Percentiles rank a stretch among this genome's conserved stretches.
phyloP scores from a whole-genome alignment of 371 early-diverging fungal genomes.

The Lichtheimia ornata region DNA sequence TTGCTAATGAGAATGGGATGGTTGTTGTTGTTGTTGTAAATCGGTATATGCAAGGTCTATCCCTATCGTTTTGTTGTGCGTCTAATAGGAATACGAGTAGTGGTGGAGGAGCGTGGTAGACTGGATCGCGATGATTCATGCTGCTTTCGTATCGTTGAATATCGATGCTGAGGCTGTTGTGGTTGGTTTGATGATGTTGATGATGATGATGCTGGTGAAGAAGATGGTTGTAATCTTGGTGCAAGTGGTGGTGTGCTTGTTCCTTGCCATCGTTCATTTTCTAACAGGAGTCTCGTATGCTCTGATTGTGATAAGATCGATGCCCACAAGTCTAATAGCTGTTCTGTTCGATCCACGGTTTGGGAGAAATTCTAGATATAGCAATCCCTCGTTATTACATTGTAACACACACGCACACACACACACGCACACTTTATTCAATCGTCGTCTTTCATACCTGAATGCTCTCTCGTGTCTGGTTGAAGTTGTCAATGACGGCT shows the following conservation, averaged over 20 bases:
- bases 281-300: conserved; percentile 33
- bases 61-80: not conserved
- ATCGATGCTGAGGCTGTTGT: not conserved
- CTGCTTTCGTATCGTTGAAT: not conserved
- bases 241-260: not conserved
- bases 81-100: not conserved
- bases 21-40: too few relatives aligned
- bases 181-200: not conserved
- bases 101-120: conserved; percentile 1
- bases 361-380: conserved; percentile 24
- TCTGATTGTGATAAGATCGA: conserved; percentile 34
- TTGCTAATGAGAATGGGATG: too few relatives aligned
- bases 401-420: not conserved
- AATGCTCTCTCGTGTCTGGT: conserved; percentile 19
- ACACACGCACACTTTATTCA: not conserved
- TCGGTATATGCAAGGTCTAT: not conserved
- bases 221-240: not conserved
- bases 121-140: not conserved
- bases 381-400: not conserved
- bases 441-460: conserved; percentile 8
- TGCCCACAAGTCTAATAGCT: conserved; percentile 41
- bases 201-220: not conserved
- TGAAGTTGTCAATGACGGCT: conserved; percentile 23
- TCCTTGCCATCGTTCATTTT: conserved; percentile 32
- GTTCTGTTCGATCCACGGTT: conserved; percentile 37